A percentile compares a stretch with the other conserved stretches of the same genome.
Evolutionary conservation across 306 rosid genomes (phyloP).

Genomic region (Vigna hirtella): DNA sequence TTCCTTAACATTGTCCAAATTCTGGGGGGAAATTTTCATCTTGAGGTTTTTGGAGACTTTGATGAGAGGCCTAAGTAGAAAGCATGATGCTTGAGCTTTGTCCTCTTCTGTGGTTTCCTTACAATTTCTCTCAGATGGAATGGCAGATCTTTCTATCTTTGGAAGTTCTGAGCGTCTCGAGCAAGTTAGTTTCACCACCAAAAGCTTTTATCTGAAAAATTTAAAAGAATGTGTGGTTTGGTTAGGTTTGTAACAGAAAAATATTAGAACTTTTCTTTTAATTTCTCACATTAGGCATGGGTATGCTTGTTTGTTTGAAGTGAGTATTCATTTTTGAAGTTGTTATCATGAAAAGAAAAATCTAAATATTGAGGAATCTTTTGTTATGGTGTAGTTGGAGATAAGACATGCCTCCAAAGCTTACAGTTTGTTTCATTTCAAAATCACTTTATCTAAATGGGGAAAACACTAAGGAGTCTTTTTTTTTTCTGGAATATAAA

Average conservation of each 20-base stretch:
- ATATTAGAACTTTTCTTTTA: neutral
- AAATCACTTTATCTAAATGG: conserved; percentile 22
- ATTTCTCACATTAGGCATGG: neutral
- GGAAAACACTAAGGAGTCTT: neutral
- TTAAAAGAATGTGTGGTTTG: neutral
- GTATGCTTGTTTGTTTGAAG: neutral
- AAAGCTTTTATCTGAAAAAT: conserved; percentile 1
- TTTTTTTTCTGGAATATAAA: conserved; percentile 20
- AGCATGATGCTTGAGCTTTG: conserved; percentile 73
- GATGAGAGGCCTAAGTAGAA: conserved; percentile 77
- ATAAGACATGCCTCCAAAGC: neutral
- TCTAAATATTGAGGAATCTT: conserved; percentile 2
- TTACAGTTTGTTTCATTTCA: neutral
- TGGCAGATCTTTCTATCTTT: conserved; percentile 84
- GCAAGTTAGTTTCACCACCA: conserved; percentile 65
- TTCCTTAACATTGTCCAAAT: neutral
- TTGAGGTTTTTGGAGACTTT: conserved; percentile 57
- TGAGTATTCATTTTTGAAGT: neutral
- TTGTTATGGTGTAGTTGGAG: neutral
- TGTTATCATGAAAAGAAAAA: neutral
- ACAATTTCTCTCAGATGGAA: conserved; percentile 83
- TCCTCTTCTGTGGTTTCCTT: conserved; percentile 60
- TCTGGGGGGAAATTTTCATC: conserved; percentile 2
- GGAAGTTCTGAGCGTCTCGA: conserved; percentile 76
- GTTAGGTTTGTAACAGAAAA: neutral